Conservation (phyloP, 768 basidiomycete genomes). For the Macrolepiota fuliginosa region DNA sequence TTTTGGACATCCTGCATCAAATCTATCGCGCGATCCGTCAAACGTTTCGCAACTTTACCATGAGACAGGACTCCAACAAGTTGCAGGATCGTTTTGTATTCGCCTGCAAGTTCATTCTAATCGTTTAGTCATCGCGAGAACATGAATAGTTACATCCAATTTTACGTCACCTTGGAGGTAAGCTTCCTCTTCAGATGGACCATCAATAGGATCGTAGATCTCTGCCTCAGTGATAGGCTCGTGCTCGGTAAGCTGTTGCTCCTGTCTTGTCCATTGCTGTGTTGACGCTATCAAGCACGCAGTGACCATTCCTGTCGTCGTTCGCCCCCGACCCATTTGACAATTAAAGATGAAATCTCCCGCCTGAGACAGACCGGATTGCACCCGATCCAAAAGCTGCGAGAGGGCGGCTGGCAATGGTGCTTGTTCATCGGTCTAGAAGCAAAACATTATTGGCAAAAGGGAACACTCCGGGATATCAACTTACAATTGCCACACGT, state of each 20-base stretch:
- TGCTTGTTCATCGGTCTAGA: slow-evolving; percentile 95
- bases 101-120: slow-evolving; percentile 49
- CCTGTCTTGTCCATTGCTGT: slow-evolving; percentile 44
- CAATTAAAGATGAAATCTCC: slow-evolving; percentile 94
- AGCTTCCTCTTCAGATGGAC: slow-evolving; percentile 83
- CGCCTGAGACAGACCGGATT: slow-evolving; percentile 49
- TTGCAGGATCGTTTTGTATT: slow-evolving; percentile 95
- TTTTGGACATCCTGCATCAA: slow-evolving; percentile 97
- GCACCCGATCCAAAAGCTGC: slow-evolving; percentile 74
- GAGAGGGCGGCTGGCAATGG: slow-evolving; percentile 86
- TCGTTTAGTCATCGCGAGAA: neutral
- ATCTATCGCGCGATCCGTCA: slow-evolving; percentile 89
- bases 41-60: slow-evolving; percentile 88
- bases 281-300: slow-evolving; percentile 83
- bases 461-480: slow-evolving; percentile 20
- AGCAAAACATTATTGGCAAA: neutral
- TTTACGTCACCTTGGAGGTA: slow-evolving; percentile 70
- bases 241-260: slow-evolving; percentile 37
- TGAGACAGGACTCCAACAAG: slow-evolving; percentile 89
- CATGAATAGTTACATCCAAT: neutral
- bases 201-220: slow-evolving; percentile 71
- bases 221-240: slow-evolving; percentile 35
- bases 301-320: slow-evolving; percentile 95
- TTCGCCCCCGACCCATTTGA: slow-evolving; percentile 91
- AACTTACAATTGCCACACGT: slow-evolving; percentile 79